A percentile compares a stretch with the other conserved stretches of the same genome.
Evolutionary conservation across 306 rosid genomes (phyloP).

Genomic region (Datisca glomerata): DNA sequence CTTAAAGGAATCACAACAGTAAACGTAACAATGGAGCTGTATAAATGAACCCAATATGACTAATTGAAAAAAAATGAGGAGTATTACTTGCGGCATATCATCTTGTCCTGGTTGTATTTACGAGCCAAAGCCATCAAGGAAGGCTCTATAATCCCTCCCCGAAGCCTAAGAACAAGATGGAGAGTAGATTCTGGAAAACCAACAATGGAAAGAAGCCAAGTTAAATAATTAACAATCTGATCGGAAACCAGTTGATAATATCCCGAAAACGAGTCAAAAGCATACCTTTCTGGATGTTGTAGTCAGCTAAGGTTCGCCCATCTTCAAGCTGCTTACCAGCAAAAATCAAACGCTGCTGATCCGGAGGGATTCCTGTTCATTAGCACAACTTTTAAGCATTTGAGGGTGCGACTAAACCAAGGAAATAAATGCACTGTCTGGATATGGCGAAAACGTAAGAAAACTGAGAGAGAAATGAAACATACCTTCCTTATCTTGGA

Average conservation of each 20-base stretch:
- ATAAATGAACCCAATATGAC: too few relatives aligned
- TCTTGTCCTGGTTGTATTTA: conserved; percentile 78
- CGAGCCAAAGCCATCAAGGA: conserved; percentile 89
- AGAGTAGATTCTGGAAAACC: conserved; percentile 47
- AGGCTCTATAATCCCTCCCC: conserved; percentile 77
- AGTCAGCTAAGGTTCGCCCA: conserved; percentile 68
- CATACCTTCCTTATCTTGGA: conserved; percentile 84
- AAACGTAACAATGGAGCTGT: too few relatives aligned
- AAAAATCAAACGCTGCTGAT: conserved; percentile 76
- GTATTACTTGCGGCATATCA: conserved; percentile 67
- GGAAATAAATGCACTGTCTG: too few relatives aligned
- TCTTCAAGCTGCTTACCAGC: conserved; percentile 83
- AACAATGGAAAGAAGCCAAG: not conserved
- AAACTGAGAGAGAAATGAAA: not conserved
- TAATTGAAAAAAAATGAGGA: not conserved
- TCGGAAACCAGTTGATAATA: too few relatives aligned
- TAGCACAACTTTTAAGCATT: too few relatives aligned
- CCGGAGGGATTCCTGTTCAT: conserved; percentile 58
- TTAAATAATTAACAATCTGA: too few relatives aligned
- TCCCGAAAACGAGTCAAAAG: too few relatives aligned
- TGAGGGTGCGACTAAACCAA: too few relatives aligned
- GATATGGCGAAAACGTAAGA: not conserved
- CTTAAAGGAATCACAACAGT: too few relatives aligned
- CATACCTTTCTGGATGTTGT: conserved; percentile 68
- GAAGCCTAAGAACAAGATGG: conserved; percentile 75